phyloP scores from a whole-genome alignment of 164 flowering plant genomes.

The Macadamia tetraphylla region DNA sequence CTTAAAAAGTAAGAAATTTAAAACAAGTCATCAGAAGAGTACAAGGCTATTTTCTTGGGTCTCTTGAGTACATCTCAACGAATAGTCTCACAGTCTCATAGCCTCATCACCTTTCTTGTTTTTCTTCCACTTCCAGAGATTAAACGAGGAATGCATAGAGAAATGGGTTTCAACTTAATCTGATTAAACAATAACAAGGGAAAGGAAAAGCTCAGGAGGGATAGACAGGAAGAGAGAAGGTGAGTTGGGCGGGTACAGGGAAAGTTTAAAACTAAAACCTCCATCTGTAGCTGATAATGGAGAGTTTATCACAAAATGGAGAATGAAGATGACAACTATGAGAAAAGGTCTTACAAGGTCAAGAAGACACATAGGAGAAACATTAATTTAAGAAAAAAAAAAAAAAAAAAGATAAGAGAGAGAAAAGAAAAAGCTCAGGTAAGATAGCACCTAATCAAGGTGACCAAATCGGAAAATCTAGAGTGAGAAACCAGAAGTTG shows the following conservation, averaged over 20 bases:
- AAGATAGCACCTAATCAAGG: constrained; percentile 62
- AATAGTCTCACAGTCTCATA: not conserved
- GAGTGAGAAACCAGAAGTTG: not conserved
- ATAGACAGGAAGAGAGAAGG: constrained; percentile 67
- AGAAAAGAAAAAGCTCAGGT: constrained; percentile 57
- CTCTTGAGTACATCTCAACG: not conserved
- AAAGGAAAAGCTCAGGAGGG: constrained; percentile 77
- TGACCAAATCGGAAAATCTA: constrained; percentile 4
- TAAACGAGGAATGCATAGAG: not conserved
- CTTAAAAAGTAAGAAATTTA: not conserved
- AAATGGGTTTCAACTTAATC: not conserved
- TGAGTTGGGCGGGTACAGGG: constrained; percentile 32
- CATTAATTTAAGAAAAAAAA: not conserved
- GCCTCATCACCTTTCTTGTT: not conserved
- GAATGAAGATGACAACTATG: constrained; percentile 2
- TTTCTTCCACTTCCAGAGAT: too few species aligned
- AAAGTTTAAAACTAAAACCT: constrained; percentile 1
- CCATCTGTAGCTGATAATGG: constrained; percentile 3
- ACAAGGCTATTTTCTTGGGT: not conserved
- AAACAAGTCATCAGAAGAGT: not conserved
- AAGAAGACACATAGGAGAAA: constrained; percentile 34
- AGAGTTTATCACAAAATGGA: not conserved
- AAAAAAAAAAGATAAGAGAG: constrained; percentile 10
- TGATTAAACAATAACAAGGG: not conserved
- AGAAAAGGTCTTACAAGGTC: constrained; percentile 97